These are phyloP conservation scores for Cladosporium austrohemisphaericum DNA, from an alignment of 2,329 filamentous ascomycete species.

Conservation along the genomic window DNA sequence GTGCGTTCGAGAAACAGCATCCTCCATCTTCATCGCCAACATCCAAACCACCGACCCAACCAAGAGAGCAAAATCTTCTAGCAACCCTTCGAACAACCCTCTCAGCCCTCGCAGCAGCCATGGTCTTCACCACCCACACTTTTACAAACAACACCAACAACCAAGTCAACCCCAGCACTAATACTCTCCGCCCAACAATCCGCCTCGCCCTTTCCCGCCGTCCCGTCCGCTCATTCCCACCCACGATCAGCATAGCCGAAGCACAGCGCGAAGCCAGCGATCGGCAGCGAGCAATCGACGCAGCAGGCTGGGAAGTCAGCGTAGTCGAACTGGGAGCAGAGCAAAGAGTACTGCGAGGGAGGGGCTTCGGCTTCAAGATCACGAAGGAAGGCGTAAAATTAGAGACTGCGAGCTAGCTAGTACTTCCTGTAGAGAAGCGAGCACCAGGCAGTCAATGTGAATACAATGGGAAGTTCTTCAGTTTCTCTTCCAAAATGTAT, in stretches of 20 bases:
- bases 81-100: constrained; percentile 20
- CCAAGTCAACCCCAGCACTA: constrained; percentile 28
- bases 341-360: constrained; percentile 21
- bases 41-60: constrained; percentile 21
- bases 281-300: neutral
- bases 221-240: constrained; percentile 35
- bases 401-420: too few species aligned
- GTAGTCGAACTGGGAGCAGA: constrained; percentile 21
- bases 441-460: too few species aligned
- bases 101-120: constrained; percentile 23
- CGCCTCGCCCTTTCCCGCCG: constrained; percentile 35
- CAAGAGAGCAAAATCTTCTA: constrained; percentile 16
- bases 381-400: constrained; percentile 20
- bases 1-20: constrained; percentile 17
- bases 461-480: too few species aligned
- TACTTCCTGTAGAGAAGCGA: too few species aligned
- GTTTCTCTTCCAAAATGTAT: too few species aligned
- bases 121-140: constrained; percentile 26
- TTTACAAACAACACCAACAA: constrained; percentile 19
- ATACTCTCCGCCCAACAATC: constrained; percentile 27
- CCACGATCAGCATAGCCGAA: constrained; percentile 37
- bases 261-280: constrained; percentile 31
- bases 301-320: constrained; percentile 10
- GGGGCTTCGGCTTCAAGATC: constrained; percentile 26
- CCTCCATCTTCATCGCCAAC: constrained; percentile 14